Evolutionary conservation across 305 asterid species (phyloP).

Genomic region (Fraxinus xanthoxyloides): DNA sequence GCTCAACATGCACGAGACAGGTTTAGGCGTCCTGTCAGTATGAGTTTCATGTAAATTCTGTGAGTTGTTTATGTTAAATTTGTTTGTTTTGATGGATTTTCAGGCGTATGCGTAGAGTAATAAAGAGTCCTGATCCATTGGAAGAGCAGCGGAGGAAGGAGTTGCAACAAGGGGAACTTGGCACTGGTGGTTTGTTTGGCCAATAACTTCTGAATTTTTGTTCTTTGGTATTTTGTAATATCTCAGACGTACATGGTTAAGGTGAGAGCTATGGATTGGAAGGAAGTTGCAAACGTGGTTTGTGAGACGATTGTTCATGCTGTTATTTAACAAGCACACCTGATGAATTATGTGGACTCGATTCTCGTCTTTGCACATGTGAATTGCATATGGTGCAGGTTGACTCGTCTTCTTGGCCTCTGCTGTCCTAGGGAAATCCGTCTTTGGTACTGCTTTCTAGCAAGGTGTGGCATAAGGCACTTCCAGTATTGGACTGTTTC

Average conservation of each 20-base stretch:
- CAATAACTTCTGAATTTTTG: conserved; percentile 39
- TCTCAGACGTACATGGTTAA: conserved; percentile 30
- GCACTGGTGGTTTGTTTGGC: conserved; percentile 73
- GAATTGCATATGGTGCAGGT: conserved; percentile 39
- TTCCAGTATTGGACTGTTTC: conserved; percentile 31
- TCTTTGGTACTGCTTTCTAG: conserved; percentile 37
- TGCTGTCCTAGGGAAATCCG: conserved; percentile 24
- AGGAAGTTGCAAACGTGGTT: conserved; percentile 46
- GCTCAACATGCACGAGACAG: conserved; percentile 86
- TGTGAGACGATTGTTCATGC: conserved; percentile 44
- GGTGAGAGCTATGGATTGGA: conserved; percentile 54
- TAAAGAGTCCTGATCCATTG: conserved; percentile 86
- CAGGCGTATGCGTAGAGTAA: conserved; percentile 64
- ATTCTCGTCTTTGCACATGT: conserved; percentile 19
- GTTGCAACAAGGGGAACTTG: conserved; percentile 75
- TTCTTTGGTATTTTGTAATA: conserved; percentile 28
- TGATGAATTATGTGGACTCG: conserved; percentile 36
- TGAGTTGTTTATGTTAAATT: not conserved
- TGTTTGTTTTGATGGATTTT: conserved; percentile 6
- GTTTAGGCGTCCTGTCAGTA: conserved; percentile 27
- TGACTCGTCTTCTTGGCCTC: conserved; percentile 28
- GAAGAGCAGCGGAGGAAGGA: conserved; percentile 81
- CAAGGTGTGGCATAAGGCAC: conserved; percentile 61
- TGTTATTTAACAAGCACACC: conserved; percentile 57
- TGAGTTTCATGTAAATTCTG: not conserved